Percentiles rank a stretch among this genome's conserved stretches.
Evolutionary conservation across 2,329 filamentous ascomycete genomes (phyloP).

Genomic region (Ampelomyces quisqualis): DNA sequence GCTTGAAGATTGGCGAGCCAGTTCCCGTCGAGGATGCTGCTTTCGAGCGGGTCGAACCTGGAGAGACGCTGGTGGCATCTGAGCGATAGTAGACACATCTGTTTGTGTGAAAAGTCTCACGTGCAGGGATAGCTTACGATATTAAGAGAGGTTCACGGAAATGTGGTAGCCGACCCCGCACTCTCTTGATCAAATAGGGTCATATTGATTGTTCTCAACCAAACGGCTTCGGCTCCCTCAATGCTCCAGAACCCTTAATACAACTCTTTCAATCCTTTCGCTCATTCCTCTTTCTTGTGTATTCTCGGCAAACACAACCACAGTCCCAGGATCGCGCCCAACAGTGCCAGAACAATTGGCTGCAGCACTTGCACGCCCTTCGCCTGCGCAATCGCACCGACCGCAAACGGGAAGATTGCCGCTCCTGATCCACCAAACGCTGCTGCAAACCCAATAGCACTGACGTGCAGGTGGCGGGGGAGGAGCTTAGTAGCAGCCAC

Average conservation of each 20-base stretch:
- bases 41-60: no score
- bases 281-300: slow-evolving; percentile 45
- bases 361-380: slow-evolving; percentile 62
- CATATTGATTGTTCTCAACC: neutral
- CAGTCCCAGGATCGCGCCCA: slow-evolving; percentile 53
- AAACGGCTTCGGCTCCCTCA: neutral
- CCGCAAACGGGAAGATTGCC: slow-evolving; percentile 64
- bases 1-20: neutral
- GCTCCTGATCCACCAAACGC: slow-evolving; percentile 75
- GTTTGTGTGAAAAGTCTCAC: no score
- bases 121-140: no score
- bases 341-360: slow-evolving; percentile 58
- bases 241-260: neutral
- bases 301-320: slow-evolving; percentile 55
- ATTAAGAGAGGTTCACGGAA: no score
- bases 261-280: neutral
- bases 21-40: no score
- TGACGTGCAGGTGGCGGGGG: slow-evolving; percentile 71
- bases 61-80: no score
- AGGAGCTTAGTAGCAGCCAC: slow-evolving; percentile 73
- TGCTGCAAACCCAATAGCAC: slow-evolving; percentile 77
- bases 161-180: no score
- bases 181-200: no score
- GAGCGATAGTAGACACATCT: no score
- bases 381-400: slow-evolving; percentile 67